These are phyloP conservation scores for Cotoneaster glaucophyllus DNA, from an alignment of 306 rosid species.

Conservation along the genomic window DNA sequence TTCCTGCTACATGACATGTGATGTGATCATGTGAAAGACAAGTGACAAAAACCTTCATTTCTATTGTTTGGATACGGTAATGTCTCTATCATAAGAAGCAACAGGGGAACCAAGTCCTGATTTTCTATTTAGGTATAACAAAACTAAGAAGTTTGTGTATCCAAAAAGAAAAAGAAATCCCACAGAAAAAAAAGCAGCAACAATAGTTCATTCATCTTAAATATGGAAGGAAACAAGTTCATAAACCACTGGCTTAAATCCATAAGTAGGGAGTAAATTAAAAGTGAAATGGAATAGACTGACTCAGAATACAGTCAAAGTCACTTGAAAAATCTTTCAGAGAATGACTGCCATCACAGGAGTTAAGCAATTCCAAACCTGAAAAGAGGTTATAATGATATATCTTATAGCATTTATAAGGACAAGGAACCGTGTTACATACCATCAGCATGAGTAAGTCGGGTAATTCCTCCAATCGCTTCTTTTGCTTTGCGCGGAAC, in stretches of 20 bases:
- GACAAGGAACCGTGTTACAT: slow-evolving; percentile 3
- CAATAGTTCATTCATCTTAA: not conserved
- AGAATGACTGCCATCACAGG: not conserved
- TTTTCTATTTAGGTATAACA: not conserved
- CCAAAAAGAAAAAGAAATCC: not conserved
- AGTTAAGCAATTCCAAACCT: not conserved
- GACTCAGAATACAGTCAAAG: not conserved
- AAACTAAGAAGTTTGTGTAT: not conserved
- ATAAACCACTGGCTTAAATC: not conserved
- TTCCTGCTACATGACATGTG: not conserved
- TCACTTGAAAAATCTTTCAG: not conserved
- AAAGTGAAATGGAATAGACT: not conserved
- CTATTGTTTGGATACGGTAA: not conserved
- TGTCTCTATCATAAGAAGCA: not conserved
- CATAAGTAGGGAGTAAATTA: not conserved
- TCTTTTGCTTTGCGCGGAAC: slow-evolving; percentile 99
- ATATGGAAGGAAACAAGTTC: not conserved
- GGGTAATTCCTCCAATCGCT: slow-evolving; percentile 96
- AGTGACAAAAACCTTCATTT: too few relatives aligned
- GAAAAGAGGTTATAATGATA: not conserved
- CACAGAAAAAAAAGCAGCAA: too few relatives aligned
- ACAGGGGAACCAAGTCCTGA: not conserved
- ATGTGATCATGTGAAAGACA: not conserved
- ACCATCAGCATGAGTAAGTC: slow-evolving; percentile 87
- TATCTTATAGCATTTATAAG: not conserved